Evolutionary conservation across 192 early-diverging fungal genomes (phyloP), one percentile per base, ranked within the genome.

Genomic region (Chytriomyces sp.): DNA sequence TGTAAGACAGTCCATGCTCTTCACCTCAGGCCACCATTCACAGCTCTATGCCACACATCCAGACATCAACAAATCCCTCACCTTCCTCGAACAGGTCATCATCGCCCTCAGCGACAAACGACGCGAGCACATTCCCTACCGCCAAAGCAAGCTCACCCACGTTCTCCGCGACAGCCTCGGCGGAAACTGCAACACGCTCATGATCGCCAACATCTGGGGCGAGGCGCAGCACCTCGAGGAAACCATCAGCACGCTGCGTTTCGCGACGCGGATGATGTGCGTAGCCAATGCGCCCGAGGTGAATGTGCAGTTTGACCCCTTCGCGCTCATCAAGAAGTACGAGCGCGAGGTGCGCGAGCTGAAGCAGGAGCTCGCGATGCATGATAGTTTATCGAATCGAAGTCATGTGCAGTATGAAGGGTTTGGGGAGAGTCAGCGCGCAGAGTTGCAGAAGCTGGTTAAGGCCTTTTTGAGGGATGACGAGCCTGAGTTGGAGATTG

Each of bases 231-330:
- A 86, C 65, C 82, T 88, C 22, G 88, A 89, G 75, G 88, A 89
- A 85, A 89, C 88, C 14, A 88, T 89, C 22, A 84, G 81, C 12
- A 89, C 88, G 4, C 79, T 89, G 14, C 73, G 88, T 6, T 89
- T 89, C 70, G 86, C 86, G 4, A 89, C 86, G 6, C 69, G 88
- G 14, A 89, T 89, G 88, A 88, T 87, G 85, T 89, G 88, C 63
- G 88, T 89, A 2, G 59, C 78, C 32, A 82, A 77, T 63, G 77
- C 80, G 3, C 88, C 88, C 30, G 75, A 80, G 49, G 33, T 86
- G 36, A 88, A 88, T 71, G 77, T 89, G 4, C 86, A 88, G 59
- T 86, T 83, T 61, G 88, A 89, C 63, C 86, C 88, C 1, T 22
- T 87, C 22, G 88, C 86, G 5, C 71, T 88, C 37, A 83, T 89